Conservation (phyloP, 2,329 filamentous ascomycete genomes). For the Fusarium longipes region DNA sequence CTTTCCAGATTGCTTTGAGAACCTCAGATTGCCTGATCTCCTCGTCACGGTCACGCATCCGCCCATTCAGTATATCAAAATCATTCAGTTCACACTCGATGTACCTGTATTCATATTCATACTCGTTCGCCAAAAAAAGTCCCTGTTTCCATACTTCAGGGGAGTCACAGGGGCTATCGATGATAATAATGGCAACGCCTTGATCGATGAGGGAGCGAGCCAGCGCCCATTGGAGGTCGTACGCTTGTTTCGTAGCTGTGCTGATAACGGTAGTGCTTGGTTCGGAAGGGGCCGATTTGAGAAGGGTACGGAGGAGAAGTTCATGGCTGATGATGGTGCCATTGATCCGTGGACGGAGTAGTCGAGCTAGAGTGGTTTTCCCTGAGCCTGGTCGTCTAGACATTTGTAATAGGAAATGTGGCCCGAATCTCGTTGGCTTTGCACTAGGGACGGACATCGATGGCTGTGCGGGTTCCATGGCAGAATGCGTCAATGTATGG, state of each 20-base stretch:
- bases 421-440: too few relatives aligned
- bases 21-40: neutral
- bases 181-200: neutral
- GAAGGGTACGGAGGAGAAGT: too few relatives aligned
- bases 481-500: accelerated
- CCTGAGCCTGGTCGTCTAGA: neutral
- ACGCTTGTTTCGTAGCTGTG: neutral
- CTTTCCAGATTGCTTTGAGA: too few relatives aligned
- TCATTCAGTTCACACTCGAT: neutral
- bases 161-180: neutral
- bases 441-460: neutral
- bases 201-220: neutral
- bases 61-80: neutral
- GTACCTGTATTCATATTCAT: neutral
- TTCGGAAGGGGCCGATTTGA: neutral
- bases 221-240: neutral
- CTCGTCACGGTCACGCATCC: neutral
- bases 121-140: neutral
- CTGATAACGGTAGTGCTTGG: neutral
- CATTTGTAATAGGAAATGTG: neutral
- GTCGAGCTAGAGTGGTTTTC: neutral
- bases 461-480: neutral
- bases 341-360: neutral
- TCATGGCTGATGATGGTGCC: neutral
- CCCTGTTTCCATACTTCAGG: neutral